Base-by-base conservation (phyloP, 192 early-diverging fungal genomes). In the Geranomyces michiganensis region DNA sequence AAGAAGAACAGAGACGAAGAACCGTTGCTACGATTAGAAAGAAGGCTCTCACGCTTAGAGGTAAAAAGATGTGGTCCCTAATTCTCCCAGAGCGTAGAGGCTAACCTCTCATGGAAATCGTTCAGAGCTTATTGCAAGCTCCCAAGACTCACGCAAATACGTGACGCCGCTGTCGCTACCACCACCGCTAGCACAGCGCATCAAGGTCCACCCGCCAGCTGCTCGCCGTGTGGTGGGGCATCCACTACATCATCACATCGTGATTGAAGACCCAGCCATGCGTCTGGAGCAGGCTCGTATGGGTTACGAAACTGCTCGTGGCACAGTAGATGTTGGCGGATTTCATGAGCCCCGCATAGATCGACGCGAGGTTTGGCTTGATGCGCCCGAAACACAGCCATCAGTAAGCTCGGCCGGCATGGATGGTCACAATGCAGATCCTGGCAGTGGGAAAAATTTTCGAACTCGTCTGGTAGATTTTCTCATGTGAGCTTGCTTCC, bases 381-480 rank as follows among this genome's bases (percentile, higher is more conserved):
- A 41, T 21, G 21, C 32, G 3, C 17, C 32, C 15, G 62, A 45
- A 4, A 22, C 33, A 7, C 12, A 24, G 47, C 26, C 30, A 17
- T 48, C 19, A 12, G 10, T 36, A 13, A 49, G 13, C 41, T 15
- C 17, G 6, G 30, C 21, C 8, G 58, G 41, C 43, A 36, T 48
- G 44, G 65, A 67, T 45, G 56, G 74, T 36, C 63, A 76, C 27
- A 73, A 77, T 44, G 66, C 60, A 0, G 66, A 70, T n/a, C 62
- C 74, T 1, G 62, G 67, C 14, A 55, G 56, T 36, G 68, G 68
- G 14, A 71, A 62, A 15, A 73, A 74, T 24, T 85, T 85, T 60
- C 79, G 76, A 61, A 80, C 77, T 67, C 68, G 73, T 41, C 58
- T 85, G 60, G 84, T 85, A 13, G 80, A 85, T 60, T 85, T 85